A percentile compares a stretch with the other conserved stretches of the same genome.
Conservation (phyloP, 2,329 filamentous ascomycete genomes). For the Talaromyces marneffei region DNA sequence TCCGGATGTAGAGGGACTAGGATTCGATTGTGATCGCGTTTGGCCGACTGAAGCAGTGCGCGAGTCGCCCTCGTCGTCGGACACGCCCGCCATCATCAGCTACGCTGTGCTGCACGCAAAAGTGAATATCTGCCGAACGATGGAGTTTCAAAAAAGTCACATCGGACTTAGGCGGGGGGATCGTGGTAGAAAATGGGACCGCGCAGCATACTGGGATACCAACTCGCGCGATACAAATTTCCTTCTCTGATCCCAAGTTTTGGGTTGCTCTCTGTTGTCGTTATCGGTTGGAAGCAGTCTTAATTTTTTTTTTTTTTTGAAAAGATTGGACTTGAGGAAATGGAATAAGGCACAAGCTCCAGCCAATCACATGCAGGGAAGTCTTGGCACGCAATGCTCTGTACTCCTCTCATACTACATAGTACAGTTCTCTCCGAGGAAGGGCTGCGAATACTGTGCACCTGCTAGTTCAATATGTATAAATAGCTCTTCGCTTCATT, state of each 20-base stretch:
- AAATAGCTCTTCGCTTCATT: background rate
- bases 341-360: background rate
- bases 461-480: background rate
- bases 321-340: background rate
- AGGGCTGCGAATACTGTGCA: background rate
- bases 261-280: background rate
- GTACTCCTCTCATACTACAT: too few relatives aligned
- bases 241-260: background rate
- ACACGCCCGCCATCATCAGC: constrained; percentile 9
- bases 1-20: constrained; percentile 21
- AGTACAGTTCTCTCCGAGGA: background rate
- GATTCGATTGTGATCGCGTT: constrained; percentile 28
- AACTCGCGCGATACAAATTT: background rate
- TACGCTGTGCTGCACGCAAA: background rate
- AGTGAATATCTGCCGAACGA: background rate
- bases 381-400: background rate
- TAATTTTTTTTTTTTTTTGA: background rate
- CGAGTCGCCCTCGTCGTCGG: constrained; percentile 39
- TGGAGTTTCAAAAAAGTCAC: background rate
- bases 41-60: constrained; percentile 41
- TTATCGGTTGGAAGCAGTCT: background rate
- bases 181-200: background rate
- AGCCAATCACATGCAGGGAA: background rate
- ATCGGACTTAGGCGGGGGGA: background rate
- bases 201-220: background rate